phyloP scores from a whole-genome alignment of 2,329 filamentous ascomycete species.

The Cercospora sesami region DNA sequence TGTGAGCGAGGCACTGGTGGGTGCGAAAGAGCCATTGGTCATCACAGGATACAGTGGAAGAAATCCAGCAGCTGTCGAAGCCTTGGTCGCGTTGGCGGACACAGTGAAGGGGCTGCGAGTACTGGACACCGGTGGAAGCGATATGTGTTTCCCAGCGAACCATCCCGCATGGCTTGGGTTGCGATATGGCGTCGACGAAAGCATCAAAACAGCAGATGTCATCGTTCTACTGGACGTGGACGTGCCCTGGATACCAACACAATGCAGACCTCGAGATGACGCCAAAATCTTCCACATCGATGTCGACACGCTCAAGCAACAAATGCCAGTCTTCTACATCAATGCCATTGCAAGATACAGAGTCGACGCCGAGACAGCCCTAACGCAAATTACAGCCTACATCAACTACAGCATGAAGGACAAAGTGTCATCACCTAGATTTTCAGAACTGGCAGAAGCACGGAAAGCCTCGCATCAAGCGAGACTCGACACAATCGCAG shows the following conservation, averaged over 20 bases:
- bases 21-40: conserved; percentile 66
- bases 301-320: conserved; percentile 65
- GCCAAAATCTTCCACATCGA: conserved; percentile 67
- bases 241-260: conserved; percentile 89
- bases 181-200: conserved; percentile 70
- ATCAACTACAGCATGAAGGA: conserved; percentile 53
- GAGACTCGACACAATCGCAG: conserved; percentile 61
- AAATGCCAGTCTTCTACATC: conserved; percentile 61
- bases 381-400: conserved; percentile 67
- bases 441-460: conserved; percentile 51
- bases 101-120: conserved; percentile 68
- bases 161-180: conserved; percentile 63
- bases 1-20: conserved; percentile 64
- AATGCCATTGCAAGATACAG: conserved; percentile 54
- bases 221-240: conserved; percentile 87
- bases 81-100: conserved; percentile 67
- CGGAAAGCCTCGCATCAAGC: conserved; percentile 61
- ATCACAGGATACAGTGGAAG: conserved; percentile 71
- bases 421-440: conserved; percentile 39
- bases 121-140: conserved; percentile 73
- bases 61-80: conserved; percentile 62
- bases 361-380: conserved; percentile 54
- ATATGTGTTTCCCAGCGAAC: conserved; percentile 76
- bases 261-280: conserved; percentile 58
- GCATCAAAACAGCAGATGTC: conserved; percentile 74